Evolutionary conservation across 805 yeast genomes (phyloP).

Genomic region (Schwanniomyces polymorphus): DNA sequence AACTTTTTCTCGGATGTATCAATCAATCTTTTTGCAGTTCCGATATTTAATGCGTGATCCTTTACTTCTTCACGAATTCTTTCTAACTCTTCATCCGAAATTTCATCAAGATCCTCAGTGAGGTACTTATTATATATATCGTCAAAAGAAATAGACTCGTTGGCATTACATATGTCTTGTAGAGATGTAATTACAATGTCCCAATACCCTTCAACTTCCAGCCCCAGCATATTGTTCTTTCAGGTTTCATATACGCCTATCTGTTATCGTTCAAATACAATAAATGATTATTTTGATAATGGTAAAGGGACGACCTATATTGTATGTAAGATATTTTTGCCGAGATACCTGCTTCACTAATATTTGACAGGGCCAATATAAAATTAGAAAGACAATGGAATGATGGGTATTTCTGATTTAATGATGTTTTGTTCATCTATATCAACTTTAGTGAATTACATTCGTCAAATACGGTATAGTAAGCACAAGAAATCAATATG

Average conservation of each 20-base stretch:
- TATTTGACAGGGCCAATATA: not conserved
- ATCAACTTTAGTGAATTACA: slow-evolving; percentile 4
- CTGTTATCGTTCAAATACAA: not conserved
- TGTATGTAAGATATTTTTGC: not conserved
- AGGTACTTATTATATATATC: slow-evolving; percentile 24
- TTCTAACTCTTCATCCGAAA: slow-evolving; percentile 37
- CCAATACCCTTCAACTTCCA: slow-evolving; percentile 62
- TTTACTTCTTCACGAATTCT: slow-evolving; percentile 39
- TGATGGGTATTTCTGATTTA: slow-evolving; percentile 1
- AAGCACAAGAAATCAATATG: slow-evolving; percentile 15
- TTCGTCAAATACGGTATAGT: slow-evolving; percentile 10
- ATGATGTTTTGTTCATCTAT: slow-evolving; percentile 3
- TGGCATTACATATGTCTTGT: slow-evolving; percentile 66
- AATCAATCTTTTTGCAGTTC: slow-evolving; percentile 43
- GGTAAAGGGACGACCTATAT: not conserved
- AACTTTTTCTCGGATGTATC: slow-evolving; percentile 47
- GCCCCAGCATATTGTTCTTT: slow-evolving; percentile 3
- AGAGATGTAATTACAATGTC: slow-evolving; percentile 63
- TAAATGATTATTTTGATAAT: not conserved
- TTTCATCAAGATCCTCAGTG: slow-evolving; percentile 17
- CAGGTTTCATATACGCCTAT: not conserved
- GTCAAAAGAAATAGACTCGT: slow-evolving; percentile 56
- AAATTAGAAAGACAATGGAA: not conserved
- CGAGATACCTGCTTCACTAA: not conserved
- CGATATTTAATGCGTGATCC: slow-evolving; percentile 59